Percentiles rank a stretch among this genome's conserved stretches.
phyloP scores from a whole-genome alignment of 163 green algal genomes.

The Volvox carteri region DNA sequence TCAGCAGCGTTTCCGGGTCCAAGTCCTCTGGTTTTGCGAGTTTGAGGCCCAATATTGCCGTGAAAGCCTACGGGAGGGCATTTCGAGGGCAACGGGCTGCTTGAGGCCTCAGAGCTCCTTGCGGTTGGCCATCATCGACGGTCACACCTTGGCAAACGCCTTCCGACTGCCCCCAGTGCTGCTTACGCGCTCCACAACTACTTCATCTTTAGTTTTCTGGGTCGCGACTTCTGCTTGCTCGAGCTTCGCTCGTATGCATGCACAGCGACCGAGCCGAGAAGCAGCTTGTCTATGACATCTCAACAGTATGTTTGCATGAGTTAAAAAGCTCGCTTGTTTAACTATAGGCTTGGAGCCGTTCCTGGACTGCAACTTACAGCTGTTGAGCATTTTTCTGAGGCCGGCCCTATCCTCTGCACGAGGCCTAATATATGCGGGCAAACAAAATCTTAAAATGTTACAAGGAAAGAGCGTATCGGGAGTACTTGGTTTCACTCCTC shows the following conservation, averaged over 20 bases:
- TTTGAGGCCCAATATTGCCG: conserved; percentile 39
- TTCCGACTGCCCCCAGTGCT: conserved; percentile 26
- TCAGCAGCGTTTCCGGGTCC: conserved; percentile 33
- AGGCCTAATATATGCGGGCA: no score
- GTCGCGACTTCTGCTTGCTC: background rate
- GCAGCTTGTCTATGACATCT: background rate
- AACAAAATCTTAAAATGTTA: no score
- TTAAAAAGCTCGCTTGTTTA: background rate
- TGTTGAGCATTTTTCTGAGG: background rate
- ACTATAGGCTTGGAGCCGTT: background rate
- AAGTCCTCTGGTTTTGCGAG: conserved; percentile 35
- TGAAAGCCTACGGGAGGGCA: conserved; percentile 27
- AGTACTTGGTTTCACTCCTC: no score
- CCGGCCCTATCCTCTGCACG: no score
- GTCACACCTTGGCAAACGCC: conserved; percentile 43
- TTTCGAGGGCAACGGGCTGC: background rate
- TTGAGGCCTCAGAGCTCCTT: background rate
- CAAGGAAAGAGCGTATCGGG: no score
- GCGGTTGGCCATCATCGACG: background rate
- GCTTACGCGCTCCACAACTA: conserved; percentile 45
- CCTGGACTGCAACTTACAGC: background rate
- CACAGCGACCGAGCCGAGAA: background rate
- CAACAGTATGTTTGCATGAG: background rate
- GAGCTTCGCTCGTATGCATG: background rate
- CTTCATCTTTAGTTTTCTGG: background rate